phyloP scores from a whole-genome alignment of 2,329 filamentous ascomycete species.

The Cladosporium sphaerospermum region DNA sequence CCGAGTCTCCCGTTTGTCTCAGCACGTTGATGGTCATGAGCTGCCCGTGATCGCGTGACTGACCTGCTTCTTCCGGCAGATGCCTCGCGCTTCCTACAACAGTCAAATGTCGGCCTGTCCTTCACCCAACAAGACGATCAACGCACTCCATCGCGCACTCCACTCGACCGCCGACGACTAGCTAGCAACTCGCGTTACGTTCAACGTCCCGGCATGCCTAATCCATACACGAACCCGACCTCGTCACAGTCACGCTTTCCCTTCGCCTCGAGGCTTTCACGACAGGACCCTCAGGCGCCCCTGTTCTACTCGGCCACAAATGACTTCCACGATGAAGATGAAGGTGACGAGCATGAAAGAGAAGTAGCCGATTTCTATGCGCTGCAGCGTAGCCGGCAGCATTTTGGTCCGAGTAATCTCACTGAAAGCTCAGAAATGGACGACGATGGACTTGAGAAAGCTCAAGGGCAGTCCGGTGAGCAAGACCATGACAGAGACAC shows the following conservation, averaged over 20 bases:
- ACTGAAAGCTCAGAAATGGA: slow-evolving; percentile 83
- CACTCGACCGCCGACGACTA: slow-evolving; percentile 43
- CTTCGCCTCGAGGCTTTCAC: slow-evolving; percentile 70
- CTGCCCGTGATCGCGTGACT: slow-evolving; percentile 37
- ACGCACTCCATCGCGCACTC: slow-evolving; percentile 40
- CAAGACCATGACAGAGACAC: slow-evolving; percentile 34
- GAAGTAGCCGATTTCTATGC: slow-evolving; percentile 94
- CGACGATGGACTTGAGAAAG: slow-evolving; percentile 48
- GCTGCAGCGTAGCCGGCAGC: slow-evolving; percentile 78
- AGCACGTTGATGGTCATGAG: slow-evolving; percentile 24
- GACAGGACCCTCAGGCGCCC: slow-evolving; percentile 64
- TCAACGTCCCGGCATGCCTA: slow-evolving; percentile 51
- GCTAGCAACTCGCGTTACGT: slow-evolving; percentile 43
- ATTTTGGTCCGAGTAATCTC: slow-evolving; percentile 77
- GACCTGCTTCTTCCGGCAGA: slow-evolving; percentile 51
- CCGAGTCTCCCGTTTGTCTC: not conserved
- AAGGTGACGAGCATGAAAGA: slow-evolving; percentile 81
- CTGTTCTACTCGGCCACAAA: slow-evolving; percentile 91
- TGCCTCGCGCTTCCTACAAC: slow-evolving; percentile 91
- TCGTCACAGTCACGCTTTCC: slow-evolving; percentile 70
- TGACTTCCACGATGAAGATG: slow-evolving; percentile 87
- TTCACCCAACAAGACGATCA: slow-evolving; percentile 48
- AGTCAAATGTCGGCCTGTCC: slow-evolving; percentile 87
- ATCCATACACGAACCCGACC: slow-evolving; percentile 60
- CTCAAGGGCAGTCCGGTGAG: slow-evolving; percentile 34